Evolutionary conservation across 768 basidiomycete genomes (phyloP), one percentile per base, ranked within the genome.

Genomic region (Pholiota conissans): DNA sequence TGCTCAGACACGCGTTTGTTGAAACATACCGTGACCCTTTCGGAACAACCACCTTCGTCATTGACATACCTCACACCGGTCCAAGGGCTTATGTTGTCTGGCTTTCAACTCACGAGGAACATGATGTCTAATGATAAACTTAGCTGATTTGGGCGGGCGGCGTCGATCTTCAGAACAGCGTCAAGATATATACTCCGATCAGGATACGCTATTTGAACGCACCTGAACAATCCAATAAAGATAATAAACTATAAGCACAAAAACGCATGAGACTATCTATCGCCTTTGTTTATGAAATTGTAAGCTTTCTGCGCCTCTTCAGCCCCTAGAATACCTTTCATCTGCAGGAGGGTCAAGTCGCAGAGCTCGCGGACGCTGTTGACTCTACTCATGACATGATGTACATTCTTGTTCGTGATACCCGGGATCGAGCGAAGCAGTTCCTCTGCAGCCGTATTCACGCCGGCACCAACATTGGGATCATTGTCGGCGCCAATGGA

Each of bases 301-400:
- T 82, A 93, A 63, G 91, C 90, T 13, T 80, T 70, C 66, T 84
- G 89, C 22, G 93, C 95, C 0, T 89, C 87, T 63, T 92, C 94
- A 3, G 82, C 82, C 5, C 94, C 94, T 32, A 96, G 69, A 22
- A 95, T 79, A 16, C 78, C 84, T 70, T 92, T 86, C 47, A 97
- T 80, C 55, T 85, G 75, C 56, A 73, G 68, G 58, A 86, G 67
- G 42, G 68, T 68, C 75, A 95, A 73, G 67, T 79, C 83, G 64
- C 89, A 91, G 55, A 98, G 71, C 69, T 88, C 87, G 52, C 84
- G 77, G 28, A 98, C 82, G 68, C 83, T 93, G 62, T 76, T 74
- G n/a, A 95, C 87, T 66, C 84, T 87, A 63, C 79, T 81, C 86
- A 90, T 90, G 48, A 98, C 86, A 70, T 91, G 87, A 68, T 89